Percentiles rank a stretch among this genome's conserved stretches.
Evolutionary conservation across 2,329 filamentous ascomycete species (phyloP).

Genomic region (Epichloe amarillans): DNA sequence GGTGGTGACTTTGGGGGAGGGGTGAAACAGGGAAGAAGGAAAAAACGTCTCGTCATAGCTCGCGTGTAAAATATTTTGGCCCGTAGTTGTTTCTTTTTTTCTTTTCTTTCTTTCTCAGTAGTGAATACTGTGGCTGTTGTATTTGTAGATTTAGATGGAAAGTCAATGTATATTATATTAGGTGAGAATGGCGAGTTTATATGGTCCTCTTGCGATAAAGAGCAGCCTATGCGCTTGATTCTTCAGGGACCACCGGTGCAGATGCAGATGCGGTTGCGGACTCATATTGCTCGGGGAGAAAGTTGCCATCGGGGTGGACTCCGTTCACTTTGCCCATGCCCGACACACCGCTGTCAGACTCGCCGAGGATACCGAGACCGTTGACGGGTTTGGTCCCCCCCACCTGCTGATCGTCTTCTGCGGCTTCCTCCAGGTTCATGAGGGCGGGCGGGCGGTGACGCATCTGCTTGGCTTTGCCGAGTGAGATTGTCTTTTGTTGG

Average conservation of each 20-base stretch:
- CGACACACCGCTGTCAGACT: constrained; percentile 29
- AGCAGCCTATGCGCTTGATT: constrained; percentile 19
- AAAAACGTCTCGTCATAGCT: not conserved
- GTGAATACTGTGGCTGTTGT: not conserved
- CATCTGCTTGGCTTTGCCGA: constrained; percentile 77
- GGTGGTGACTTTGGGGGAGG: too few species aligned
- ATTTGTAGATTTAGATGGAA: not conserved
- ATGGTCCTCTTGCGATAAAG: constrained; percentile 6
- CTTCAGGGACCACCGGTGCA: constrained; percentile 11
- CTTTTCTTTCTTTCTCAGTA: not conserved
- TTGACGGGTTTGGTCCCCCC: constrained; percentile 16
- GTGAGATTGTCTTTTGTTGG: constrained; percentile 90
- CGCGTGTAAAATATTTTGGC: not conserved
- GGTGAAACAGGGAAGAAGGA: not conserved
- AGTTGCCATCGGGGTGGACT: constrained; percentile 19
- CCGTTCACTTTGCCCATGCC: constrained; percentile 27
- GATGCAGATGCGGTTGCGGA: constrained; percentile 10
- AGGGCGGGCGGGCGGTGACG: constrained; percentile 80
- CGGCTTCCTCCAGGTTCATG: constrained; percentile 49
- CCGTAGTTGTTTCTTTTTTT: not conserved
- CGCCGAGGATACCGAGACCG: constrained; percentile 30
- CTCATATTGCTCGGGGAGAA: not conserved
- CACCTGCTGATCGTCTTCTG: constrained; percentile 15
- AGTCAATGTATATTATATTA: not conserved
- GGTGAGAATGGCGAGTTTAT: not conserved